Evolutionary conservation across 352 stramenopile genomes (phyloP).

Genomic region (Globisporangium canariense): DNA sequence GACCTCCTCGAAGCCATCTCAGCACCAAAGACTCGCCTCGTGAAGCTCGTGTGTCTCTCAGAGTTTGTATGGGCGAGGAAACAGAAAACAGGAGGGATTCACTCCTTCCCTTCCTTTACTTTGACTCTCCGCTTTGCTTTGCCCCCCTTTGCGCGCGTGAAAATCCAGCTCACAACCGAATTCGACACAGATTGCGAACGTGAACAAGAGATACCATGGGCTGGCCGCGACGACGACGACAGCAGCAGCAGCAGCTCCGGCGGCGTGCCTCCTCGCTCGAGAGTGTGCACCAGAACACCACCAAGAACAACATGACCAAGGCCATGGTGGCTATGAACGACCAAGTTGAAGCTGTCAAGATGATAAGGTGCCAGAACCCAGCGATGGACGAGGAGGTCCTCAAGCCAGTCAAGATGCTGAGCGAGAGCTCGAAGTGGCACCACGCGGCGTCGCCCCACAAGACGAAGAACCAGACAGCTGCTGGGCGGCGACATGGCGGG

Average conservation of each 20-base stretch:
- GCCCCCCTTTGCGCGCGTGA: neutral
- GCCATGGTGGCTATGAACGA: neutral
- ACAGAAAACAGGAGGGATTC: constrained; percentile 4
- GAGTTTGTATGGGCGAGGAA: neutral
- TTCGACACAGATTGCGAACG: constrained; percentile 15
- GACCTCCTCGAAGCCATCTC: no score
- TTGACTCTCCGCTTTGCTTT: neutral
- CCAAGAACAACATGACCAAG: neutral
- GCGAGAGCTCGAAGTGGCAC: constrained; percentile 6
- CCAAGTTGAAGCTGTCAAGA: neutral
- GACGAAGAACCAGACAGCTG: neutral
- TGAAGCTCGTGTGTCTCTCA: neutral
- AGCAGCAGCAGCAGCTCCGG: constrained; percentile 21
- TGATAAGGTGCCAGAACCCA: neutral
- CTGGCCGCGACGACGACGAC: constrained; percentile 18
- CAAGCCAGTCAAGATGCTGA: neutral
- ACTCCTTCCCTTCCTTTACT: neutral
- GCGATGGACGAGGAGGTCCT: neutral
- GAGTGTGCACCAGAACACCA: neutral
- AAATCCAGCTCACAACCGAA: constrained; percentile 17
- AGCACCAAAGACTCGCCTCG: no score
- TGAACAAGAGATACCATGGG: constrained; percentile 12
- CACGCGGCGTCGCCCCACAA: constrained; percentile 7
- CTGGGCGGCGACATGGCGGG: constrained; percentile 7
- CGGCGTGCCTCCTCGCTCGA: constrained; percentile 8